Evolutionary conservation across 768 basidiomycete species (phyloP).

Genomic region (Amanita fuliginea): DNA sequence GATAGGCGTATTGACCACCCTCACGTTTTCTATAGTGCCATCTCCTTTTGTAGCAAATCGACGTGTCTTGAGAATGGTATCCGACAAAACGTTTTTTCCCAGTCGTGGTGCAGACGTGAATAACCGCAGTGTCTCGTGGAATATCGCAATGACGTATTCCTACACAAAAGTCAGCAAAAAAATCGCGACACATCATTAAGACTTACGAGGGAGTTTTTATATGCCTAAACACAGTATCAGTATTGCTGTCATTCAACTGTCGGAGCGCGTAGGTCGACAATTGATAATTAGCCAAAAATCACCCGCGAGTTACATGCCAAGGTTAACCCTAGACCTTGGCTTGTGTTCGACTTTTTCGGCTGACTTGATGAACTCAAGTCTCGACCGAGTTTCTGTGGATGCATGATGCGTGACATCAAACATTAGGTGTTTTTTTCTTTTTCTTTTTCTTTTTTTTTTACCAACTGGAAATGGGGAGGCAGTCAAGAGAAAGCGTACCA

Average conservation of each 20-base stretch:
- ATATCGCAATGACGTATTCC: slow-evolving; percentile 31
- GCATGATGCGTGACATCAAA: too few relatives aligned
- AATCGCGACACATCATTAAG: not conserved
- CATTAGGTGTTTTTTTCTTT: too few relatives aligned
- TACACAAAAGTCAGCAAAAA: slow-evolving; percentile 9
- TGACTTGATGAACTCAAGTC: too few relatives aligned
- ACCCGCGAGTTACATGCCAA: too few relatives aligned
- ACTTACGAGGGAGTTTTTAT: slow-evolving; percentile 29
- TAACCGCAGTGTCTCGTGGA: slow-evolving; percentile 36
- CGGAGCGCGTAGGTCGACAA: slow-evolving; percentile 17
- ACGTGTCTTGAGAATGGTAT: slow-evolving; percentile 23
- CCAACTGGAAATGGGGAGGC: too few relatives aligned
- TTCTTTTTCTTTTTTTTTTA: too few relatives aligned
- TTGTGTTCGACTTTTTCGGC: slow-evolving; percentile 24
- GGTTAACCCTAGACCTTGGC: slow-evolving; percentile 37
- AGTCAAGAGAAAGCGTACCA: too few relatives aligned
- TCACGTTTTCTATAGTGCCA: slow-evolving; percentile 17
- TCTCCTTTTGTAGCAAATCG: slow-evolving; percentile 18
- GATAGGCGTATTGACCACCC: slow-evolving; percentile 22
- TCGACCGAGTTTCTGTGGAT: too few relatives aligned
- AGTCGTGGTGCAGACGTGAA: slow-evolving; percentile 27
- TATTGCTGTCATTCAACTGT: not conserved
- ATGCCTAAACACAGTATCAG: slow-evolving; percentile 17
- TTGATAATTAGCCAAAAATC: too few relatives aligned
- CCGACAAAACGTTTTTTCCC: slow-evolving; percentile 20